Evolutionary conservation across 2,329 filamentous ascomycete genomes (phyloP), one percentile per base, ranked within the genome.

Genomic region (Penicillium verrucosum): DNA sequence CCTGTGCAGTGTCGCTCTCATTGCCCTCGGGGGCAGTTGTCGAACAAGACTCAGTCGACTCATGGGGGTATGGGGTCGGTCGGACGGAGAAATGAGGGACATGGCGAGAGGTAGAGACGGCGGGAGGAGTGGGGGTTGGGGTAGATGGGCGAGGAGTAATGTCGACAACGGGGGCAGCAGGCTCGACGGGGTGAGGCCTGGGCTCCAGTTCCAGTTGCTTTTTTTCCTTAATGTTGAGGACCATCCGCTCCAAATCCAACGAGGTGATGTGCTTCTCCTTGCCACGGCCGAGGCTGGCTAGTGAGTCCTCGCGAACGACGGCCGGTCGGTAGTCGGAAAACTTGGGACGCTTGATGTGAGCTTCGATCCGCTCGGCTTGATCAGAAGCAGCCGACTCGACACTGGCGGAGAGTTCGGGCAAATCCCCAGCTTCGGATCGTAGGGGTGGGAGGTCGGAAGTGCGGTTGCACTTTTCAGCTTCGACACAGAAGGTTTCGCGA

Each of bases 251-350:
- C 30, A 97, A 82, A 67, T 94, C 90, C 68, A 90, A 84, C 7
- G 93, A 91, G n/a, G 92, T 95, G 65, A 97, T 93, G 76, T 96
- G 92, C 69, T 90, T 89, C 72, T 94, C 89, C 54, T 81, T 85
- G 62, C 87, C 87, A 62, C 89, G 85, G 70, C 87, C 89, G 58
- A 89, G 83, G 73, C 84, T 87, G 23, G 75, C 63, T 70, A 84
- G 82, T 30, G 83, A 75, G 49, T 79, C 74, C 27, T 82, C 71
- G 70, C 84, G 68, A 81, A 86, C 70, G 10, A 77, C 73, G 6
- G 70, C 63, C n/a, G 71, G 71, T 59, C 72, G 72, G 11, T 88
- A 92, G 71, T 92, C 89, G 67, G 88, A 83, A 66, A 87, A 82
- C 67, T 81, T 82, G 65, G 70, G 65, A 5, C 71, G 70, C 63